Conservation (phyloP, 768 basidiomycete species). For the Cystobasidium onofrii region DNA sequence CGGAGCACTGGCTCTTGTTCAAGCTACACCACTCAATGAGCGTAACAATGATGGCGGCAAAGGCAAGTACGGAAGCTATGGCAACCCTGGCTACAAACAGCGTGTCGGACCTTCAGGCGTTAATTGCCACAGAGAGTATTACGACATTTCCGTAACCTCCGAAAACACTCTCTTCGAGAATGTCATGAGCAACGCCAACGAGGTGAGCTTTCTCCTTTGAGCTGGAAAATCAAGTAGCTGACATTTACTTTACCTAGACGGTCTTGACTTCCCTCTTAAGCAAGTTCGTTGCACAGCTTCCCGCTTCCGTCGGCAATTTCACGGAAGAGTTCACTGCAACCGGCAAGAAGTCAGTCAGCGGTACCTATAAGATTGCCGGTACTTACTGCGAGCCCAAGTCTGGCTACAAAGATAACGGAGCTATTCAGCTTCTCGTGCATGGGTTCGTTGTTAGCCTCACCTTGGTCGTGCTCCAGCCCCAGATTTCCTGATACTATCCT, state of each 20-base stretch:
- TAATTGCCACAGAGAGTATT: not conserved
- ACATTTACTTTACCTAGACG: not conserved
- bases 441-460: conserved; percentile 25
- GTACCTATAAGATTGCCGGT: conserved; percentile 34
- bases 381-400: conserved; percentile 32
- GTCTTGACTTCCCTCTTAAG: conserved; percentile 21
- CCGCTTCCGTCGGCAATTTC: conserved; percentile 31
- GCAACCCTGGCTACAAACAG: conserved; percentile 5
- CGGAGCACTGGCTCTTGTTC: not conserved
- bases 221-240: too few species aligned
- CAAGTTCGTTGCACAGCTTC: conserved; percentile 27
- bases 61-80: not conserved
- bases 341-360: conserved; percentile 9
- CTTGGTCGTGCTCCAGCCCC: too few species aligned
- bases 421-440: conserved; percentile 37
- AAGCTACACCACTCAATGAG: conserved; percentile 3
- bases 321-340: conserved; percentile 24
- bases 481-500: not conserved
- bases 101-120: conserved; percentile 10
- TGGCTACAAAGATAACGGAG: conserved; percentile 11
- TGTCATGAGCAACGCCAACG: conserved; percentile 11
- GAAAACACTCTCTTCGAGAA: conserved; percentile 27
- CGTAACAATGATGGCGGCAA: conserved; percentile 13
- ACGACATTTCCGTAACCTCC: conserved; percentile 23
- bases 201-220: not conserved